Evolutionary conservation across 2,329 filamentous ascomycete species (phyloP).

Genomic region (Triangularia setosa): DNA sequence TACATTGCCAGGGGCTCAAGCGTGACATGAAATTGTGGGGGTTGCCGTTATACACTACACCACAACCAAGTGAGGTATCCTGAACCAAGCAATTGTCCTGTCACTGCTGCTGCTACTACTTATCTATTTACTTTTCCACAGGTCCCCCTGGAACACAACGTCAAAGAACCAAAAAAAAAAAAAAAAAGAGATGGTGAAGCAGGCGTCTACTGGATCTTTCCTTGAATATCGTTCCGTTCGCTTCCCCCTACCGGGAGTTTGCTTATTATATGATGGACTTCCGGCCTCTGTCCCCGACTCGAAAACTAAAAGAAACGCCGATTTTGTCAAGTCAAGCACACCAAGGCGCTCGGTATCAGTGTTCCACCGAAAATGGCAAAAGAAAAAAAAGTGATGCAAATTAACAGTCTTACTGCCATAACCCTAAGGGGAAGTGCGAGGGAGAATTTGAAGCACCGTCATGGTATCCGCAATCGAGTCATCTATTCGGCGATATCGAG

Average conservation of each 20-base stretch:
- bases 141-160: not conserved
- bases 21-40: not conserved
- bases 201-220: not conserved
- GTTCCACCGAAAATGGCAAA: conserved; percentile 12
- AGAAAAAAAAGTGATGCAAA: conserved; percentile 16
- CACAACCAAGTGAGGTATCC: not conserved
- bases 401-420: conserved; percentile 26
- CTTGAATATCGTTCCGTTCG: not conserved
- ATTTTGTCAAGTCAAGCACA: conserved; percentile 17
- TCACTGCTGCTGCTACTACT: not conserved
- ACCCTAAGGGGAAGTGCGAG: not conserved
- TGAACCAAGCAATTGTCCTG: not conserved
- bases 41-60: not conserved
- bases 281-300: conserved; percentile 12
- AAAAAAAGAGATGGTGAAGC: not conserved
- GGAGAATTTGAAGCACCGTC: not conserved
- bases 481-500: conserved; percentile 83
- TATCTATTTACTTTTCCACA: conserved; percentile 10
- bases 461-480: not conserved
- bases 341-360: conserved; percentile 23
- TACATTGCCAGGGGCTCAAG: not conserved
- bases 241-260: not conserved
- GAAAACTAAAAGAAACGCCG: conserved; percentile 19
- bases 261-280: not conserved
- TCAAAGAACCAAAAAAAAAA: not conserved